A percentile compares a stretch with the other conserved stretches of the same genome.
These are phyloP conservation scores for Pinus albicaulis DNA, from an alignment of 75 land plant genomes.

Conservation along the genomic window DNA sequence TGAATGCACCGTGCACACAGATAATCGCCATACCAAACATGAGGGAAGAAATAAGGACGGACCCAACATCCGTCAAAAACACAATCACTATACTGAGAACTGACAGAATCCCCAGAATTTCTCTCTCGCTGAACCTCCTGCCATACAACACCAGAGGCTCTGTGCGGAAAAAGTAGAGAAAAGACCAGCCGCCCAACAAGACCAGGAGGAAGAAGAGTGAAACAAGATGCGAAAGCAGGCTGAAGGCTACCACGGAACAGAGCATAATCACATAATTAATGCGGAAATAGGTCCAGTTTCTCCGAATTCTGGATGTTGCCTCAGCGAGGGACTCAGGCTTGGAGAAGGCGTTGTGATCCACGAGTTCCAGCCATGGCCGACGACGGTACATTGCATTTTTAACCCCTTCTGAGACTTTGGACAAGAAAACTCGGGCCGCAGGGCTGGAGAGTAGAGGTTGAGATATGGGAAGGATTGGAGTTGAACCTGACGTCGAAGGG, in stretches of 20 bases:
- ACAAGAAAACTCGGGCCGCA: slow-evolving; percentile 60
- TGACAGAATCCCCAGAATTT: slow-evolving; percentile 31
- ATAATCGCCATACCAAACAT: slow-evolving; percentile 45
- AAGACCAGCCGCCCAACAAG: slow-evolving; percentile 59
- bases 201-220: slow-evolving; percentile 50
- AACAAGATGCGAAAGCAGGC: slow-evolving; percentile 62
- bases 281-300: slow-evolving; percentile 62
- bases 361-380: slow-evolving; percentile 74
- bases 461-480: neutral
- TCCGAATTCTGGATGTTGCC: slow-evolving; percentile 61
- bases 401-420: slow-evolving; percentile 44
- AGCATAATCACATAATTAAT: slow-evolving; percentile 62
- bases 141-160: slow-evolving; percentile 48
- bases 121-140: slow-evolving; percentile 55
- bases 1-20: slow-evolving; percentile 59
- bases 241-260: slow-evolving; percentile 36
- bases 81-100: slow-evolving; percentile 46
- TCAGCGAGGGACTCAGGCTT: slow-evolving; percentile 60
- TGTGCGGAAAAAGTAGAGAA: slow-evolving; percentile 63
- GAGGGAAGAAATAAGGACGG: slow-evolving; percentile 55
- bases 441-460: slow-evolving; percentile 24
- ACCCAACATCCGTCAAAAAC: slow-evolving; percentile 69
- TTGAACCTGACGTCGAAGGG: neutral
- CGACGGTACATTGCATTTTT: slow-evolving; percentile 47
- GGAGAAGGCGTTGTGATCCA: slow-evolving; percentile 54